phyloP scores from a whole-genome alignment of 192 early-diverging fungal genomes.

The Backusella morwellensis region DNA sequence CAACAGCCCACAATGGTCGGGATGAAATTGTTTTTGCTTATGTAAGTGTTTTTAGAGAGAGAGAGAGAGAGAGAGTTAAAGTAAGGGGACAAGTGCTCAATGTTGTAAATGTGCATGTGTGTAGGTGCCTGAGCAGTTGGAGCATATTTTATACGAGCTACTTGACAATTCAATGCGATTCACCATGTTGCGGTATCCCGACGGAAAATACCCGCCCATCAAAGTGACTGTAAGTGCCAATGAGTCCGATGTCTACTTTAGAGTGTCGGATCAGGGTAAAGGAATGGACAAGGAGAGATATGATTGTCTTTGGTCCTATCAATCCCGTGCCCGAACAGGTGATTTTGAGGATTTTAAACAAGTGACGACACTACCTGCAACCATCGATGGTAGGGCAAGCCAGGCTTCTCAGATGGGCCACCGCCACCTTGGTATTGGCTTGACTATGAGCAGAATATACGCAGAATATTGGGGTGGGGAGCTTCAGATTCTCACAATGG shows the following conservation, averaged over 20 bases:
- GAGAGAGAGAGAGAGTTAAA: not conserved
- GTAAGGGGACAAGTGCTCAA: not conserved
- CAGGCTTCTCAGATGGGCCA: conserved; percentile 19
- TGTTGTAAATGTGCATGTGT: not conserved
- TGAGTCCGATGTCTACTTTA: conserved; percentile 75
- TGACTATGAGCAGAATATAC: conserved; percentile 90
- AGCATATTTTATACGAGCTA: conserved; percentile 92
- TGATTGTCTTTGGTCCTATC: conserved; percentile 72
- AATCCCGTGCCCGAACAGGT: conserved; percentile 14
- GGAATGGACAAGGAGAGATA: conserved; percentile 70
- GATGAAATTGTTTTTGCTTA: conserved; percentile 32
- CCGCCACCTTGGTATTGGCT: conserved; percentile 76
- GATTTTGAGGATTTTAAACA: conserved; percentile 68
- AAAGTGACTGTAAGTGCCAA: conserved; percentile 80
- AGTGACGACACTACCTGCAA: conserved; percentile 77
- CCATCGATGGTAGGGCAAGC: conserved; percentile 43
- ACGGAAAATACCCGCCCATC: conserved; percentile 65
- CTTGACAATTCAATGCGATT: conserved; percentile 82
- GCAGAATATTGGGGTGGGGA: conserved; percentile 95
- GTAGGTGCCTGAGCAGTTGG: conserved; percentile 79
- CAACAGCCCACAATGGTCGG: not conserved
- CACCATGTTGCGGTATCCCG: conserved; percentile 58
- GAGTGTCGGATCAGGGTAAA: conserved; percentile 93
- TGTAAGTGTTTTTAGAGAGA: conserved; percentile 10
- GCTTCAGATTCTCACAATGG: conserved; percentile 75